Conservation (phyloP, 148 eudicot genomes). For the Pharnaceum exiguum region DNA sequence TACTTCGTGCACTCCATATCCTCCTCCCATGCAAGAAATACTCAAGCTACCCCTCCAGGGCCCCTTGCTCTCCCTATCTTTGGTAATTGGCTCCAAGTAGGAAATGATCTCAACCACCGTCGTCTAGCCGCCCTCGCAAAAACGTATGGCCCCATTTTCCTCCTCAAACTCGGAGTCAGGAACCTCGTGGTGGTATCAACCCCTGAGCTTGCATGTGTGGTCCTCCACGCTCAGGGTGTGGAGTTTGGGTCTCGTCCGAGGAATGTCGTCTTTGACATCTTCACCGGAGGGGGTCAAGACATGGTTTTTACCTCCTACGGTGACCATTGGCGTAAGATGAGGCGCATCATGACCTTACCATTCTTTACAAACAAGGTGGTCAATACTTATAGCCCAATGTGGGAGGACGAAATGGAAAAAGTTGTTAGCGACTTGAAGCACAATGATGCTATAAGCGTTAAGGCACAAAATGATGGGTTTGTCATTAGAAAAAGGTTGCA, state of each 20-base stretch:
- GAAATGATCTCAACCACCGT: conserved; percentile 48
- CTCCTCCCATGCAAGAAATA: conserved; percentile 2
- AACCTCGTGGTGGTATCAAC: conserved; percentile 44
- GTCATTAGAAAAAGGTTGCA: conserved; percentile 47
- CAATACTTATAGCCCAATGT: conserved; percentile 31
- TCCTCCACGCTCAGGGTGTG: conserved; percentile 48
- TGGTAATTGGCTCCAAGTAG: conserved; percentile 58
- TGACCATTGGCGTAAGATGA: conserved; percentile 56
- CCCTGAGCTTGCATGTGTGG: conserved; percentile 42
- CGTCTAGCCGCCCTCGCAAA: conserved; percentile 29
- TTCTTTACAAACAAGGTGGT: conserved; percentile 59
- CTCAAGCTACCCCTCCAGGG: conserved; percentile 31
- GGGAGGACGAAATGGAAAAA: conserved; percentile 40
- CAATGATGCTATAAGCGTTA: conserved; percentile 1
- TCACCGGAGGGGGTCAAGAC: conserved; percentile 52
- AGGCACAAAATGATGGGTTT: conserved; percentile 30
- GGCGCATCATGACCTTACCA: conserved; percentile 54
- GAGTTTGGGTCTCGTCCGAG: conserved; percentile 56
- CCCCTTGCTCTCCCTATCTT: conserved; percentile 37
- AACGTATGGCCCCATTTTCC: conserved; percentile 31
- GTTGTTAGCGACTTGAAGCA: conserved; percentile 36
- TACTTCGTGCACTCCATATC: conserved; percentile 14
- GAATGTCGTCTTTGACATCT: conserved; percentile 52
- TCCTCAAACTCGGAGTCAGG: conserved; percentile 38
- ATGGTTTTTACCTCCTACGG: conserved; percentile 55